Percentiles rank a stretch among this genome's conserved stretches.
Evolutionary conservation across 495 filamentous ascomycete genomes (phyloP).

Genomic region (Penicillium steckii): DNA sequence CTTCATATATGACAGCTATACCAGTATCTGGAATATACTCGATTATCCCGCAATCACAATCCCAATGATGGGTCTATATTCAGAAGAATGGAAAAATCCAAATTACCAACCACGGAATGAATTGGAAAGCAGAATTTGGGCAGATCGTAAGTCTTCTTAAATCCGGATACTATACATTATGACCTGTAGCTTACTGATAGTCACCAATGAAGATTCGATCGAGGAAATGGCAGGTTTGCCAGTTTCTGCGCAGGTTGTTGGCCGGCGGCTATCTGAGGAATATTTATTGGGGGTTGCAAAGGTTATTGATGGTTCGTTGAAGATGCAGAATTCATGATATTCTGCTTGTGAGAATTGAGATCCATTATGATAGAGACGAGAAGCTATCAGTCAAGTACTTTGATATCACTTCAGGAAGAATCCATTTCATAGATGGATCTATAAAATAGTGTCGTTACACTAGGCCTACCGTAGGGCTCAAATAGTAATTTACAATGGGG

Average conservation of each 20-base stretch:
- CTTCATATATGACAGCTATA: slow-evolving; percentile 5
- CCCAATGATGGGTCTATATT: not conserved
- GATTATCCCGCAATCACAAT: slow-evolving; percentile 3
- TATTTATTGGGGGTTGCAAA: not conserved
- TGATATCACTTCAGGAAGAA: too few relatives aligned
- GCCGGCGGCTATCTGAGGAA: slow-evolving; percentile 1
- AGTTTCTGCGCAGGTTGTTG: not conserved
- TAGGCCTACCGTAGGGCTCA: too few relatives aligned
- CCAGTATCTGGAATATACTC: slow-evolving; percentile 2
- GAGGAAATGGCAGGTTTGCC: not conserved
- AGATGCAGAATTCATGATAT: too few relatives aligned
- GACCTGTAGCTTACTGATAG: not conserved
- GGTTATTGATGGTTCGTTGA: too few relatives aligned
- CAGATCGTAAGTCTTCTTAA: not conserved
- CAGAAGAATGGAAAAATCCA: not conserved
- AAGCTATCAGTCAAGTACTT: too few relatives aligned
- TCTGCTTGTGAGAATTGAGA: too few relatives aligned
- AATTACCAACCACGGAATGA: not conserved
- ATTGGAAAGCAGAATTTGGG: not conserved
- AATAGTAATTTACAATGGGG: too few relatives aligned
- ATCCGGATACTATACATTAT: not conserved
- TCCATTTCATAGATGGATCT: too few relatives aligned
- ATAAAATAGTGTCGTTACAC: too few relatives aligned
- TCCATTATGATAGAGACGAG: too few relatives aligned
- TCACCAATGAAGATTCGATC: not conserved